Conservation (phyloP, 371 early-diverging fungal species). For the Lichtheimia hyalospora region DNA sequence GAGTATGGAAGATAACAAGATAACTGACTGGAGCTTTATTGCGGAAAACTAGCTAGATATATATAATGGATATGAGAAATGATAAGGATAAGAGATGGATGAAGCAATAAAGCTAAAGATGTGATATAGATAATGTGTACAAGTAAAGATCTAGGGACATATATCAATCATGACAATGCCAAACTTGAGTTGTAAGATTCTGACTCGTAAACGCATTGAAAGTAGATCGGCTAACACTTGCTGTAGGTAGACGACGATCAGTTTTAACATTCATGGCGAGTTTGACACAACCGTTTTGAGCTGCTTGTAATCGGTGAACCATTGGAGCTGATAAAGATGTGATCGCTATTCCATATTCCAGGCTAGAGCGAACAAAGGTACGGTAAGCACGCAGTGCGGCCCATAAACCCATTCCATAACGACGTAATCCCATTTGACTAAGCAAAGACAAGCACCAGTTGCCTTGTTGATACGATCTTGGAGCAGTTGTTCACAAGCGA, state of each 20-base stretch:
- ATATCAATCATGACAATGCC: too few relatives aligned
- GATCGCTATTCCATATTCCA: conserved; percentile 11
- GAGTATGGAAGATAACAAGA: too few relatives aligned
- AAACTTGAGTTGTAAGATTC: not conserved
- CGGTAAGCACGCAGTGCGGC: conserved; percentile 2
- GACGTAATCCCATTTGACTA: not conserved
- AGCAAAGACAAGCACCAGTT: conserved; percentile 1
- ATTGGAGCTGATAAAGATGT: not conserved
- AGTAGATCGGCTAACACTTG: too few relatives aligned
- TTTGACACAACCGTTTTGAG: conserved; percentile 9
- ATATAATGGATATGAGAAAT: too few relatives aligned
- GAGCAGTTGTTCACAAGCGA: not conserved
- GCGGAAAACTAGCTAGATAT: too few relatives aligned
- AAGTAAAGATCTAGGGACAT: too few relatives aligned
- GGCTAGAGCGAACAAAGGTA: conserved; percentile 6
- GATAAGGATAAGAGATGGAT: too few relatives aligned
- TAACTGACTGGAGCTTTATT: too few relatives aligned
- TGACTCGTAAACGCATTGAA: not conserved
- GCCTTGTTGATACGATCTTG: conserved; percentile 1
- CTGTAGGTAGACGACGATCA: not conserved
- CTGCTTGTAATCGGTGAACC: not conserved
- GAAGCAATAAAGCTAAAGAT: too few relatives aligned
- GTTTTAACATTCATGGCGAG: not conserved
- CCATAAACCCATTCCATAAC: conserved; percentile 3
- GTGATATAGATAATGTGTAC: too few relatives aligned